These are phyloP conservation scores for Paxillus involutus DNA, from an alignment of 768 basidiomycete species.

Conservation along the genomic window DNA sequence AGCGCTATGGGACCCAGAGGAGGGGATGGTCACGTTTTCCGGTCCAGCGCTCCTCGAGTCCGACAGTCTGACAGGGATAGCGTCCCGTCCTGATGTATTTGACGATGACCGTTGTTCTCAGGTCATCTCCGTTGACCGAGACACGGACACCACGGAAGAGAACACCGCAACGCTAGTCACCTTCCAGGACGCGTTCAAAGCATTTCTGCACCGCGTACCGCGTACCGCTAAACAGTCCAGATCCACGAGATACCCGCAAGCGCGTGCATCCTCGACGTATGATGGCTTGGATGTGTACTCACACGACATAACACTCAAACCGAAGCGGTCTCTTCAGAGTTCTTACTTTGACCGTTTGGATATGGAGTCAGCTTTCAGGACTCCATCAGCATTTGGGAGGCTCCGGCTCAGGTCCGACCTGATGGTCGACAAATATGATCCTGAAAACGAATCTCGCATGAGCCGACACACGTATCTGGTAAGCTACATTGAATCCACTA, in stretches of 20 bases:
- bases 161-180: conserved; percentile 20
- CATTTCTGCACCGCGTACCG: conserved; percentile 24
- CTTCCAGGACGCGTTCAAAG: conserved; percentile 31
- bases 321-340: conserved; percentile 18
- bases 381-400: conserved; percentile 11
- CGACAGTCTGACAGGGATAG: conserved; percentile 13
- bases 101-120: conserved; percentile 21
- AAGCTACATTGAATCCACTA: neutral
- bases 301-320: conserved; percentile 20
- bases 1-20: conserved; percentile 57
- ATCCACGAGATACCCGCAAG: conserved; percentile 9
- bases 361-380: conserved; percentile 13
- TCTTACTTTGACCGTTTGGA: conserved; percentile 23
- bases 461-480: conserved; percentile 12
- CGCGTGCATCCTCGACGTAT: conserved; percentile 31
- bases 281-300: conserved; percentile 31
- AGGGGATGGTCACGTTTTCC: conserved; percentile 59
- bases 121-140: conserved; percentile 10
- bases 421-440: conserved; percentile 17
- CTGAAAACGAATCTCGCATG: conserved; percentile 11
- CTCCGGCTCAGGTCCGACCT: conserved; percentile 20
- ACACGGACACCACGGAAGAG: conserved; percentile 17
- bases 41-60: conserved; percentile 44
- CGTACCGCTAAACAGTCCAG: conserved; percentile 16
- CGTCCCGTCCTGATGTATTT: conserved; percentile 7